These are phyloP conservation scores for Bonia amplexicaulis DNA, from an alignment of 176 grass and related monocot genomes.

Conservation along the genomic window DNA sequence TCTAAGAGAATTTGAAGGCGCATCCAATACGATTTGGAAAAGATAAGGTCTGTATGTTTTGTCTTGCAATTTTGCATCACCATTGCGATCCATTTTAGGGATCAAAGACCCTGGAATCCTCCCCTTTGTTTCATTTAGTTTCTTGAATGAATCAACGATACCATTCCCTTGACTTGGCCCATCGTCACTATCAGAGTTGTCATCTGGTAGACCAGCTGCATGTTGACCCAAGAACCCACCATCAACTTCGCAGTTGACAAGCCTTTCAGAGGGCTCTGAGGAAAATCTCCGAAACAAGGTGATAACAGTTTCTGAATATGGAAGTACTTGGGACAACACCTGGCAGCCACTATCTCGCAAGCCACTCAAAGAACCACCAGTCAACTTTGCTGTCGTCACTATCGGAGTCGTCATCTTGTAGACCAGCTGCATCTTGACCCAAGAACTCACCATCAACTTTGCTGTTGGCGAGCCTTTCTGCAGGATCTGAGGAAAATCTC, in stretches of 20 bases:
- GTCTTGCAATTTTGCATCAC: neutral
- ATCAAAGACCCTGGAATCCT: neutral
- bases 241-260: neutral
- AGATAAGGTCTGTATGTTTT: constrained; percentile 11
- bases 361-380: neutral
- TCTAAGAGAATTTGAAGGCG: constrained; percentile 1
- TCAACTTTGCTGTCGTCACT: neutral
- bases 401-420: neutral
- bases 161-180: neutral
- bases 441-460: neutral
- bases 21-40: constrained; percentile 27
- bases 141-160: neutral
- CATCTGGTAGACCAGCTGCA: neutral
- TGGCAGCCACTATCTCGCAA: neutral
- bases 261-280: neutral
- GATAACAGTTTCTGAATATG: neutral
- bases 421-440: neutral
- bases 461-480: neutral
- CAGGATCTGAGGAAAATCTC: neutral
- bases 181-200: neutral
- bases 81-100: neutral
- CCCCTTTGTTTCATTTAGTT: neutral
- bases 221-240: neutral
- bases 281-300: constrained; percentile 18
- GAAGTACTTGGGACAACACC: neutral